phyloP scores from a whole-genome alignment of 169 alveolate species.

The Sarcocystis neurona region DNA sequence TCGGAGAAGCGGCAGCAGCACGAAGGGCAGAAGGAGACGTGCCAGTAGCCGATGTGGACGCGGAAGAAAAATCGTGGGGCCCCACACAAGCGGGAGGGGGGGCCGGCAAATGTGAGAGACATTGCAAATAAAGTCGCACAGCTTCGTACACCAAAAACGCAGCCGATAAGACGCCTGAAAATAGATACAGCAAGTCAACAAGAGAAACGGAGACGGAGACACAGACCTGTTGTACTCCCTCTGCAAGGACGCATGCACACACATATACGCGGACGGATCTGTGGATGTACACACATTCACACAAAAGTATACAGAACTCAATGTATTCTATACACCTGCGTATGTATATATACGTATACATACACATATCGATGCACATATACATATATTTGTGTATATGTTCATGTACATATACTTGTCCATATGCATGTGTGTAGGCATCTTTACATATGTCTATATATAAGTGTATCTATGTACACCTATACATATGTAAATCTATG shows the following conservation, averaged over 20 bases:
- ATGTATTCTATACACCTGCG: background rate
- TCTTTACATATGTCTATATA: background rate
- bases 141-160: conserved; percentile 40
- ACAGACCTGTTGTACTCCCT: too few species aligned
- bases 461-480: background rate
- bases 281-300: background rate
- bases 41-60: background rate
- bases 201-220: too few species aligned
- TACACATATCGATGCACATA: background rate
- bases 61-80: too few species aligned
- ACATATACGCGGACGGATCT: background rate
- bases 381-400: background rate
- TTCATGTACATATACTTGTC: too few species aligned
- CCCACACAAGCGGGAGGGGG: too few species aligned
- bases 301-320: background rate
- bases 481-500: too few species aligned
- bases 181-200: too few species aligned
- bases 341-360: background rate
- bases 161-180: background rate
- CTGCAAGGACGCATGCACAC: too few species aligned
- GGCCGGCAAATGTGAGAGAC: background rate
- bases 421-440: background rate
- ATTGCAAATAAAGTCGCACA: conserved; percentile 1
- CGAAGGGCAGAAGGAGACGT: background rate
- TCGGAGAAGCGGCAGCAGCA: background rate